A percentile compares a stretch with the other conserved stretches of the same genome.
phyloP scores from a whole-genome alignment of 2,329 filamentous ascomycete genomes.

The Apiospora hydei region DNA sequence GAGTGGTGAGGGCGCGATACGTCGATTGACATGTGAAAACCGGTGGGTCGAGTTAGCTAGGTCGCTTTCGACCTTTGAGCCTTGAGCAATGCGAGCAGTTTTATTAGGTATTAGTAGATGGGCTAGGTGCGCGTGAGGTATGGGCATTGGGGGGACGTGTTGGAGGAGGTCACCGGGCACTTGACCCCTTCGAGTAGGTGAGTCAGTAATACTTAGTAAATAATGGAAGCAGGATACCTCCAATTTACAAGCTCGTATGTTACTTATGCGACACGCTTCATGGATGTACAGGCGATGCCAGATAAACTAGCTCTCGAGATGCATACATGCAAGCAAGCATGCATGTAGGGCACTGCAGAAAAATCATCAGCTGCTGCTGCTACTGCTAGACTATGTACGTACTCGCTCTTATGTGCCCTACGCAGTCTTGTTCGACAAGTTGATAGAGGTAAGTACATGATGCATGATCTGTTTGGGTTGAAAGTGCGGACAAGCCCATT shows the following conservation, averaged over 20 bases:
- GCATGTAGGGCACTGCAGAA: constrained; percentile 10
- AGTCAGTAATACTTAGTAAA: neutral
- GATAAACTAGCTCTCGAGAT: neutral
- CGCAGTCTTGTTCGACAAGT: neutral
- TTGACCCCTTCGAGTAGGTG: constrained; percentile 11
- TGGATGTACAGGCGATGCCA: neutral
- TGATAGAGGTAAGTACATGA: neutral
- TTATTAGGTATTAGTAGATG: neutral
- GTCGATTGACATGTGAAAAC: constrained; percentile 7
- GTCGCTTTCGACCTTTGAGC: neutral
- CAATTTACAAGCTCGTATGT: neutral
- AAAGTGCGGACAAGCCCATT: neutral
- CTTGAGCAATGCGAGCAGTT: neutral
- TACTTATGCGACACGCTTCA: neutral
- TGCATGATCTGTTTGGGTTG: neutral
- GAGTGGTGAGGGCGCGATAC: neutral
- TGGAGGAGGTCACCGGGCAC: neutral
- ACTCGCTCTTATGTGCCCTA: neutral
- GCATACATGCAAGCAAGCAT: neutral
- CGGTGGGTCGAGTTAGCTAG: neutral
- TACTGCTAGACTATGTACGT: no score
- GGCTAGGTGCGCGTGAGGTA: neutral
- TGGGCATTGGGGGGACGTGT: neutral
- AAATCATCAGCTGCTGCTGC: neutral
- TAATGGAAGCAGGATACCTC: neutral